Base-by-base conservation (phyloP, 257 asterid genomes). In the Solanum appendiculatum region DNA sequence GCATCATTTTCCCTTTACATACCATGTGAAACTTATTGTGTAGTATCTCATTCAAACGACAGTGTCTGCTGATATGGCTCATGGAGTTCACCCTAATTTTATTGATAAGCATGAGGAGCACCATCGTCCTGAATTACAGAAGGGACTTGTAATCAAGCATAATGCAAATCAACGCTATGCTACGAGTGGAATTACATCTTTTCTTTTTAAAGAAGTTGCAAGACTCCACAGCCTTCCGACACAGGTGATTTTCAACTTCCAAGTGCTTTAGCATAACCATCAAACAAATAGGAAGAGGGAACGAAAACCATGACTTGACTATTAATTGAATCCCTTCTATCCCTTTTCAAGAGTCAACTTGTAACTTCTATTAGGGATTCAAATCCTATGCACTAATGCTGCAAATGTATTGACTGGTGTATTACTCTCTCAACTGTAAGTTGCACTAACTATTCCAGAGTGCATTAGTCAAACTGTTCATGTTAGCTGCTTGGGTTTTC, bases 61-160 rank as follows among this genome's bases (percentile, higher is more conserved):
- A 97, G 99, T 97, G 88, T 97, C 99, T 86, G 99, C 99, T 86
- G 99, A 97, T 95, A 97, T 97, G 99, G 99, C 99, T 87, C 99
- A 96, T 90, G 99, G 98, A 89, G 99, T 96, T 88, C 99, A 96
- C 91, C 99, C 99, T 86, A 95, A 95, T 91, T 97, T 92, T 88
- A 82, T 44, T 74, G 98, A 97, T 88, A 95, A 95, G 91, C 98
- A 97, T 88, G 99, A 97, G 90, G 99, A 97, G 85, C 92, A 96
- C 90, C 99, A 96, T 85, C 95, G 96, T 20, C 99, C 99, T 3
- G 78, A 96, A 92, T 91, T 97, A 93, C 98, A 93, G 77, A 97
- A 93, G 93, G 99, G 99, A 85, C 97, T 97, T 87, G 98, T 97
- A 29, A 96, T 96, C 92, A 97, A 97, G 95, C 99, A 97, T 87